Evolutionary conservation across 768 basidiomycete genomes (phyloP).

Genomic region (Hortiboletus flavorubellus): DNA sequence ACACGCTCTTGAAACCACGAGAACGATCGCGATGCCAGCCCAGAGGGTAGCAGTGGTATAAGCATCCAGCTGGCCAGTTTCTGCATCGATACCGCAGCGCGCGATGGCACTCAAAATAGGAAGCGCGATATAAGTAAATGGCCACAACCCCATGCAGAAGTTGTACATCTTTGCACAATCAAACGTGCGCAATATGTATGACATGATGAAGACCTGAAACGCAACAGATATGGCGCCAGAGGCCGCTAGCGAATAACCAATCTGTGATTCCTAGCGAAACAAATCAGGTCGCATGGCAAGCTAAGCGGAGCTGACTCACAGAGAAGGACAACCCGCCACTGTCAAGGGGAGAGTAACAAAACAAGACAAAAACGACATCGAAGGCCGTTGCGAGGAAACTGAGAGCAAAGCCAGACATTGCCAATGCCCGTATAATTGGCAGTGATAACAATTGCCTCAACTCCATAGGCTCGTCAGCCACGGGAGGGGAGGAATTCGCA

Average conservation of each 20-base stretch:
- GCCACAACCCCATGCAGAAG: slow-evolving; percentile 54
- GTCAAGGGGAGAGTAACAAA: slow-evolving; percentile 58
- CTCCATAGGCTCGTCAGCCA: slow-evolving; percentile 24
- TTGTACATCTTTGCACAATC: slow-evolving; percentile 51
- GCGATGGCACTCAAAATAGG: slow-evolving; percentile 54
- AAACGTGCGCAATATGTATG: slow-evolving; percentile 49
- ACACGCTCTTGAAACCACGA: slow-evolving; percentile 43
- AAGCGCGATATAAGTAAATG: slow-evolving; percentile 45
- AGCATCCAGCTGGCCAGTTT: slow-evolving; percentile 26
- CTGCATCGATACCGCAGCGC: slow-evolving; percentile 32
- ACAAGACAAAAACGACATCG: slow-evolving; percentile 66
- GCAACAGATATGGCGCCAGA: slow-evolving; percentile 47
- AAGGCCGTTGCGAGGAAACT: slow-evolving; percentile 56
- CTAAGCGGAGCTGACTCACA: slow-evolving; percentile 34
- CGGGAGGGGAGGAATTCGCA: slow-evolving; percentile 1
- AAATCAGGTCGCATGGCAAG: slow-evolving; percentile 2
- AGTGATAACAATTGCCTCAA: slow-evolving; percentile 42
- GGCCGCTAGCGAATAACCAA: slow-evolving; percentile 56
- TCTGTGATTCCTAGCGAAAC: slow-evolving; percentile 46
- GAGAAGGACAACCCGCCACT: slow-evolving; percentile 58
- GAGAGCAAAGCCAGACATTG: slow-evolving; percentile 50
- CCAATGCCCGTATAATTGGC: slow-evolving; percentile 52
- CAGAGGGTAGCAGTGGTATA: slow-evolving; percentile 40
- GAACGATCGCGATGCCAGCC: slow-evolving; percentile 45
- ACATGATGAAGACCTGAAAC: slow-evolving; percentile 54